Evolutionary conservation across 345 rosid genomes (phyloP).

Genomic region (Acer saccharum): DNA sequence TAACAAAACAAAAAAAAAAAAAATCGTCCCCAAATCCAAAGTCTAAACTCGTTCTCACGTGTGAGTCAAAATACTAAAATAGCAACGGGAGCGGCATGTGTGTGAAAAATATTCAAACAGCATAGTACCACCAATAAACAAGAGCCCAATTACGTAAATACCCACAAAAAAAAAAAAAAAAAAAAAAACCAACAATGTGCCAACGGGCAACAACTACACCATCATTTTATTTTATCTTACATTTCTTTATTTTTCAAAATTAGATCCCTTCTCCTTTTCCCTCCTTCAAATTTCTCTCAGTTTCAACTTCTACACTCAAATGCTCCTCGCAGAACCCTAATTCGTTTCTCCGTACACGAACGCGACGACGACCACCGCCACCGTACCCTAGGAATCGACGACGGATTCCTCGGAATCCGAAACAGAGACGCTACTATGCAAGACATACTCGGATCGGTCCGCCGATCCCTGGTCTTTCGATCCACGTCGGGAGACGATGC

Average conservation of each 20-base stretch:
- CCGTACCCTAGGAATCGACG: not conserved
- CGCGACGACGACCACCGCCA: not conserved
- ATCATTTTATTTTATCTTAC: constrained; percentile 8
- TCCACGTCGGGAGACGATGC: constrained; percentile 48
- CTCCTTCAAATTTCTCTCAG: constrained; percentile 37
- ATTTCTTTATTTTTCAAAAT: constrained; percentile 35
- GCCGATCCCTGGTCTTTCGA: constrained; percentile 79
- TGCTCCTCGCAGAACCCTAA: constrained; percentile 29
- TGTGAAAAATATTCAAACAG: constrained; percentile 2
- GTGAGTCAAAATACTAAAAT: not conserved
- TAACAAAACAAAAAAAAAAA: too few relatives aligned
- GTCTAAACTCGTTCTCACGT: not conserved
- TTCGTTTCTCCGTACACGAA: not conserved
- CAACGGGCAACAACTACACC: constrained; percentile 4
- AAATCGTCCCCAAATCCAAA: too few relatives aligned
- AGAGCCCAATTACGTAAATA: not conserved
- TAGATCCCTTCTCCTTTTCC: constrained; percentile 29
- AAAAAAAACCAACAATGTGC: not conserved
- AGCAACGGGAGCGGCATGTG: not conserved
- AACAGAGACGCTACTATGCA: constrained; percentile 46
- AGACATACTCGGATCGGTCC: constrained; percentile 82
- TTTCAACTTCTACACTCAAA: constrained; percentile 8
- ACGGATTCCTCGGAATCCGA: not conserved
- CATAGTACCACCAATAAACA: not conserved
- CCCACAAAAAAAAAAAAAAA: not conserved